A percentile compares a stretch with the other conserved stretches of the same genome.
Conservation (phyloP, 2,329 filamentous ascomycete genomes). For the Bipolaris cookei region DNA sequence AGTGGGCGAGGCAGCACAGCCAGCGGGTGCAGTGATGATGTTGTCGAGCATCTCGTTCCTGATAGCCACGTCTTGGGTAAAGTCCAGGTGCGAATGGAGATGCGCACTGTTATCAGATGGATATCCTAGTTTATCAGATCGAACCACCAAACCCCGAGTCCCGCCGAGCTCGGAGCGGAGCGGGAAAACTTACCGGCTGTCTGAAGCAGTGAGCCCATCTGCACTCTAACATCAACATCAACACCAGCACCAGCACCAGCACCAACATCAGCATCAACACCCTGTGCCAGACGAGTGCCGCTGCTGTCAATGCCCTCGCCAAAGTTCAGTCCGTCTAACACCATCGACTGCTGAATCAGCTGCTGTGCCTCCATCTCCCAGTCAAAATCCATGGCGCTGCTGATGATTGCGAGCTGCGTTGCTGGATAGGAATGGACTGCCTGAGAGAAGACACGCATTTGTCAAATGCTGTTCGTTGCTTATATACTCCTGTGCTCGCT, state of each 20-base stretch:
- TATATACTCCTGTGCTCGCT: background rate
- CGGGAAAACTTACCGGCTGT: slow-evolving; percentile 2
- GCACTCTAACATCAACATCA: background rate
- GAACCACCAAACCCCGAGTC: slow-evolving; percentile 21
- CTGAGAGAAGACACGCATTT: background rate
- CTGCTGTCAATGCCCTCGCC: too few species aligned
- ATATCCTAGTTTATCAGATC: slow-evolving; percentile 37
- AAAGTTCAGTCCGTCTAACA: background rate
- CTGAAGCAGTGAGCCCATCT: too few species aligned
- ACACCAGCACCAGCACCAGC: too few species aligned
- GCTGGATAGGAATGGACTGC: background rate
- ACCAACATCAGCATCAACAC: too few species aligned
- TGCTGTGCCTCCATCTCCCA: background rate
- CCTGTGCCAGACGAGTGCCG: background rate
- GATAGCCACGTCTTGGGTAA: background rate
- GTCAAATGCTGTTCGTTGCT: background rate
- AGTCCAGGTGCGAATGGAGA: slow-evolving; percentile 12
- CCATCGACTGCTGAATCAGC: background rate
- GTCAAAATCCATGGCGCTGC: background rate
- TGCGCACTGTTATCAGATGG: slow-evolving; percentile 27
- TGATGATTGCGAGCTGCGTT: background rate
- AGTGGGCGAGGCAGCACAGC: background rate
- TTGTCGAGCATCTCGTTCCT: slow-evolving; percentile 26
- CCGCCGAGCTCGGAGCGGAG: slow-evolving; percentile 30
- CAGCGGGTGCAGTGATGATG: background rate